Evolutionary conservation across 768 basidiomycete species (phyloP), one percentile per base, ranked within the genome.

Genomic region (Kwoniella botswanensis): DNA sequence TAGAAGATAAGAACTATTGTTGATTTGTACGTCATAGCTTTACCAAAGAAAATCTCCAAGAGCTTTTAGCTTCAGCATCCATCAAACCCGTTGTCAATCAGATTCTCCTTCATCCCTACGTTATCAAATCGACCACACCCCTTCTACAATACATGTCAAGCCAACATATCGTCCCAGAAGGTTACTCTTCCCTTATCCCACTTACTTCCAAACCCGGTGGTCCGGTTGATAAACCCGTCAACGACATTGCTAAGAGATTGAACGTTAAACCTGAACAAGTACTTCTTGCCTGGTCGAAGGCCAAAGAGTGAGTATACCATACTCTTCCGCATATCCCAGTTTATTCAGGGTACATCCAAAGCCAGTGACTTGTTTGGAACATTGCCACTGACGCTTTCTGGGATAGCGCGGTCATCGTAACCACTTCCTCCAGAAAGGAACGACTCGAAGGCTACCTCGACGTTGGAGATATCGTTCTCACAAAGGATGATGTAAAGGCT

Each of bases 391-490:
- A 66, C 56, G 10, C 22, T 9, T 15, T 21, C 54, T 42, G 12
- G 6, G 13, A 29, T 50, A 82, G 81, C 2, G 83, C 80, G 13
- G 74, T 83, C 71, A 77, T 79, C 70, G 74, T 84, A 46, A 83
- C 82, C 63, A 82, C 82, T 26, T 83, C 81, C 3, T 77, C 75
- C 56, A 72, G 61, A 65, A 79, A 78, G 61, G 78, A 88, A 53
- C 89, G 89, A 61, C 85, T 93, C 52, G 82, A 88, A 73, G 88
- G 91, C 73, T 93, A 93, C 76, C 84, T 92, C 53, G 88, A 85
- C 2, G 88, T 88, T 7, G 89, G 86, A 3, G 90, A 93, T 70
- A 85, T 93, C 63, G 71, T 80, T 17, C 77, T 85, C 29, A 80
- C 82, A 7, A 69, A 78, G 22, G 77, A 82, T 2, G 83, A 85